phyloP scores from a whole-genome alignment of 176 grass and related monocot species.

The Lolium multiflorum region DNA sequence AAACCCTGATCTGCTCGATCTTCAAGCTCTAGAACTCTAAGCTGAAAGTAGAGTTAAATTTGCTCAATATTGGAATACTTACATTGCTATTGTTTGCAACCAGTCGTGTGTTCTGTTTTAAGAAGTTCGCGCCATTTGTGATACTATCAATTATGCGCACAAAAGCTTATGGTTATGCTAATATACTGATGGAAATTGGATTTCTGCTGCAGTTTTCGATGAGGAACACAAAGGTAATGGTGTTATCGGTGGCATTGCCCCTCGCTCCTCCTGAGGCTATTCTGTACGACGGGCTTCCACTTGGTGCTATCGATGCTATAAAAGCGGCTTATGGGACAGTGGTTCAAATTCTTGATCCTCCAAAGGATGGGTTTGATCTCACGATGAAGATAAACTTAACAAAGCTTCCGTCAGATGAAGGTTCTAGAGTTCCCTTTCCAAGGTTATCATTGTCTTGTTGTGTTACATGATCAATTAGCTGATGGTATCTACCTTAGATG shows the following conservation, averaged over 20 bases:
- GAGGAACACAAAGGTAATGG: conserved; percentile 85
- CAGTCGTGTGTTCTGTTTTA: not conserved
- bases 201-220: conserved; percentile 71
- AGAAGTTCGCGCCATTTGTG: not conserved
- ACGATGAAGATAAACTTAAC: conserved; percentile 98
- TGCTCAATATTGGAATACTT: not conserved
- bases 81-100: not conserved
- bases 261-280: conserved; percentile 82
- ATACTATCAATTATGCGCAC: not conserved
- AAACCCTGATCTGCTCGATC: not conserved
- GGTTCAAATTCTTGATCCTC: conserved; percentile 95
- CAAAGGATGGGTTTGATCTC: conserved; percentile 95
- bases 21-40: not conserved
- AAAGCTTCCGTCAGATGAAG: conserved; percentile 94
- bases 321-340: conserved; percentile 82
- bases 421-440: conserved; percentile 94
- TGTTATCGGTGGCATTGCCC: conserved; percentile 83
- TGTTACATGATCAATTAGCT: conserved; percentile 52
- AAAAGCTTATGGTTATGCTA: not conserved
- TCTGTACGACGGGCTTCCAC: conserved; percentile 83
- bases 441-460: conserved; percentile 88
- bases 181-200: conserved; percentile 30
- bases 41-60: conserved; percentile 16
- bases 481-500: conserved; percentile 34
- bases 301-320: conserved; percentile 90